These are phyloP conservation scores for Phaeotremella fagi DNA, from an alignment of 768 basidiomycete species.

Conservation along the genomic window DNA sequence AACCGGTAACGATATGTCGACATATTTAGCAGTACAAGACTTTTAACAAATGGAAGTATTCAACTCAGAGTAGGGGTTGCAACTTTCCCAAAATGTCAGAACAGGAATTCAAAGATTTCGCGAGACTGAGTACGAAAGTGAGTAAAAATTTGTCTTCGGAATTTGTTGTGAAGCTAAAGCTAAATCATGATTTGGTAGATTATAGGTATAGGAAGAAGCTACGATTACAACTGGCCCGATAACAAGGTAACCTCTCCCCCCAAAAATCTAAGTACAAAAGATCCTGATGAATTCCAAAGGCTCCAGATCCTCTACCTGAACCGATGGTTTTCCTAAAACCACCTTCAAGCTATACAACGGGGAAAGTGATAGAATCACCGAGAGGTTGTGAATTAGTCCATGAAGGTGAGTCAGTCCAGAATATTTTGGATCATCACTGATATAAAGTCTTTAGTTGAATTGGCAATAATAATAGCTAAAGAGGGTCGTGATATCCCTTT, in stretches of 20 bases:
- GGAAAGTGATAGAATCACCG: background rate
- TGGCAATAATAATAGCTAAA: background rate
- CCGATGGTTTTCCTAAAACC: background rate
- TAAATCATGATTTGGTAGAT: no score
- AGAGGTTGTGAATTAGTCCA: background rate
- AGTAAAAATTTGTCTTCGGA: no score
- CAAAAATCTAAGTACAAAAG: no score
- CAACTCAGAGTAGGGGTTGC: no score
- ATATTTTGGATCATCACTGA: no score
- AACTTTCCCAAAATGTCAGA: no score
- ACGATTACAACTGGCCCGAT: background rate
- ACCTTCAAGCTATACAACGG: background rate
- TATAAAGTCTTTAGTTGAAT: background rate
- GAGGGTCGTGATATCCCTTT: background rate
- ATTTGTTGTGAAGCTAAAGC: no score
- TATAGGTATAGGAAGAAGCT: background rate
- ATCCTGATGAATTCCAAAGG: background rate
- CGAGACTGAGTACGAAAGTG: no score
- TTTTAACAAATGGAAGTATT: no score
- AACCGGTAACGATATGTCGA: no score
- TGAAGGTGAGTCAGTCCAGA: background rate
- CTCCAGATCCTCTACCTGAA: background rate
- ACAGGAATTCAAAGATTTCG: no score
- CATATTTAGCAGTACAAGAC: no score
- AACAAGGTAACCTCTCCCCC: background rate